Percentiles rank a stretch among this genome's conserved stretches.
phyloP scores from a whole-genome alignment of 2,329 filamentous ascomycete genomes.

The Colletotrichum gloeosporioides region DNA sequence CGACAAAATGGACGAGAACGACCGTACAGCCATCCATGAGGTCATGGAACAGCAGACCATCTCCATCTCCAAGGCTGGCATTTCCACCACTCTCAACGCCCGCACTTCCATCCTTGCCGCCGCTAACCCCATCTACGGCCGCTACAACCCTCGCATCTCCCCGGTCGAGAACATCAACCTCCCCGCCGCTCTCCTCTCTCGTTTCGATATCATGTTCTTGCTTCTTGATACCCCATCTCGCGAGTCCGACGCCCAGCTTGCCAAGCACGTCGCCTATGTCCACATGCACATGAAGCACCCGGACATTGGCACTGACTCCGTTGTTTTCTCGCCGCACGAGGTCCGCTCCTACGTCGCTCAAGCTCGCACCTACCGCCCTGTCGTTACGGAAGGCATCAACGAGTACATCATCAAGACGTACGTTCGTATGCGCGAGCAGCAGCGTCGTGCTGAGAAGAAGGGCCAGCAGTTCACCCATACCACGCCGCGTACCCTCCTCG shows the following conservation, averaged over 20 bases:
- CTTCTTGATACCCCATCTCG: slow-evolving; percentile 93
- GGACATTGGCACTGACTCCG: slow-evolving; percentile 62
- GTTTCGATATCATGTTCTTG: slow-evolving; percentile 96
- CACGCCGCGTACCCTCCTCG: slow-evolving; percentile 90
- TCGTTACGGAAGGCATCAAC: slow-evolving; percentile 82
- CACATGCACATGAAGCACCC: slow-evolving; percentile 97
- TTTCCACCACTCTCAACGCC: slow-evolving; percentile 84
- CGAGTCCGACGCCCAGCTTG: slow-evolving; percentile 90
- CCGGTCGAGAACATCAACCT: slow-evolving; percentile 99
- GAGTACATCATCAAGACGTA: slow-evolving; percentile 99
- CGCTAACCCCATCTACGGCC: slow-evolving; percentile 95
- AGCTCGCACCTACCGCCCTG: slow-evolving; percentile 86
- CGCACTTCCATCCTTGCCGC: slow-evolving; percentile 95
- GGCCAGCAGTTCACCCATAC: slow-evolving; percentile 95
- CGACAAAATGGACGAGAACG: slow-evolving; percentile 88
- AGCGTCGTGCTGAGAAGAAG: slow-evolving; percentile 87
- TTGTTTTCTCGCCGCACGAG: slow-evolving; percentile 92
- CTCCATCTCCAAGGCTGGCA: slow-evolving; percentile 78
- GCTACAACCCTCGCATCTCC: slow-evolving; percentile 96
- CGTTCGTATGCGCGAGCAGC: slow-evolving; percentile 89
- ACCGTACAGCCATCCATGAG: slow-evolving; percentile 84
- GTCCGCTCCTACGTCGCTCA: slow-evolving; percentile 96
- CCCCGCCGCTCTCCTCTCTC: slow-evolving; percentile 92
- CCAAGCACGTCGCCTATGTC: slow-evolving; percentile 93
- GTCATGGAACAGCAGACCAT: slow-evolving; percentile 91